Evolutionary conservation across 2,329 filamentous ascomycete species (phyloP), one percentile per base, ranked within the genome.

Genomic region (Fusarium staphyleae): DNA sequence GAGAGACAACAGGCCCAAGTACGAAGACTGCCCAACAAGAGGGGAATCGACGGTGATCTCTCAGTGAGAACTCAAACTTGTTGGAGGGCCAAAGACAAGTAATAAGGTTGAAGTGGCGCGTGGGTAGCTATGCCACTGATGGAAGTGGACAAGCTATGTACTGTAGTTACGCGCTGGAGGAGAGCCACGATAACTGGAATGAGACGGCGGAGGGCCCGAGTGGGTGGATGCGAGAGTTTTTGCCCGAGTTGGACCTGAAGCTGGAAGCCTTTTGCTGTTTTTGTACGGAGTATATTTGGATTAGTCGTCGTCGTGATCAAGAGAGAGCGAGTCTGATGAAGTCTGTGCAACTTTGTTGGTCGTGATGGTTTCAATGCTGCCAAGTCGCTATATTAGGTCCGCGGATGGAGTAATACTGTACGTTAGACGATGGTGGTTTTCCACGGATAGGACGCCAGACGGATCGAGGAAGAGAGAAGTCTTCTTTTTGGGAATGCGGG

Each of bases 101-200:
- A 55, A 55, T 48, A 56, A 41, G 36, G 58, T 62, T 62, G 45
- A 47, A 56, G 41, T 22, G 39, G 58, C 37, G 55, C 26, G 16
- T 29, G 11, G 33, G 28, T 39, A 28, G n/a, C 37, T 19, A 36
- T 29, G 44, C 48, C 52, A 61, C 37, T 46, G 36, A 55, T 51
- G 53, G 36, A 30, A 35, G 37, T 45, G 48, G 55, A 39, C 32
- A 29, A 19, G 19, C 14, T n/a, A 10, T 8, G 18, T 13, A 32
- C 12, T 4, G 19, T n/a, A n/a, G n/a, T n/a, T n/a, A 35, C 32
- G 42, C 30, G 33, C 22, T 46, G 32, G 42, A 45, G 42, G 30
- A n/a, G 42, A 18, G 19, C 42, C 42, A 45, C 30, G 14, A 35
- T 19, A 41, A 15, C 19, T 48, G 16, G 16, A 33, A 41, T 48